These are phyloP conservation scores for grape (Vitis vinifera) DNA, from an alignment of 164 flowering plant genomes.

Conservation along the genomic window DNA sequence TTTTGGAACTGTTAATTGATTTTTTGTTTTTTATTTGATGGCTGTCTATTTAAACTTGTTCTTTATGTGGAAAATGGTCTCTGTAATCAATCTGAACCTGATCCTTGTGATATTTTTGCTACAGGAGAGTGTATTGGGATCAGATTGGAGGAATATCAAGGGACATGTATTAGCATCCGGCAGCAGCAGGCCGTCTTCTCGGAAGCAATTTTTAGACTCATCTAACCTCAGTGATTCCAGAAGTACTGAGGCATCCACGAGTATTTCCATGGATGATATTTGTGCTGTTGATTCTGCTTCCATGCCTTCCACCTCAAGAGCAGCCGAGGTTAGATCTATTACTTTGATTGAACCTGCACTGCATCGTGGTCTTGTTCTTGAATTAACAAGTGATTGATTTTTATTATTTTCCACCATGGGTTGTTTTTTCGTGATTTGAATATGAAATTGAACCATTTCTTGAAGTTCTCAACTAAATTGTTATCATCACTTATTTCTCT, in stretches of 20 bases:
- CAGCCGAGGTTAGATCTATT: constrained; percentile 47
- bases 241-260: constrained; percentile 74
- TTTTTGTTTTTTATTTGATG: too few species aligned
- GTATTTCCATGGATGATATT: constrained; percentile 63
- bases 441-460: too few species aligned
- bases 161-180: constrained; percentile 55
- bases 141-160: constrained; percentile 69
- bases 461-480: too few species aligned
- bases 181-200: constrained; percentile 48
- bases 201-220: constrained; percentile 64
- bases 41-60: too few species aligned
- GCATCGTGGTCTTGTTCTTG: too few species aligned
- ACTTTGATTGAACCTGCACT: not conserved
- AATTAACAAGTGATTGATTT: too few species aligned
- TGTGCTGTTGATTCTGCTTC: constrained; percentile 69
- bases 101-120: not conserved
- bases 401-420: too few species aligned
- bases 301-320: constrained; percentile 63
- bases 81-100: too few species aligned
- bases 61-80: too few species aligned
- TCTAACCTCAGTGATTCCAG: constrained; percentile 61
- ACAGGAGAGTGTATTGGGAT: constrained; percentile 63
- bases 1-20: too few species aligned
- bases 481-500: too few species aligned
- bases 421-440: too few species aligned